Base-by-base conservation (phyloP, 495 filamentous ascomycete genomes). In the Pyrenula massariospora region DNA sequence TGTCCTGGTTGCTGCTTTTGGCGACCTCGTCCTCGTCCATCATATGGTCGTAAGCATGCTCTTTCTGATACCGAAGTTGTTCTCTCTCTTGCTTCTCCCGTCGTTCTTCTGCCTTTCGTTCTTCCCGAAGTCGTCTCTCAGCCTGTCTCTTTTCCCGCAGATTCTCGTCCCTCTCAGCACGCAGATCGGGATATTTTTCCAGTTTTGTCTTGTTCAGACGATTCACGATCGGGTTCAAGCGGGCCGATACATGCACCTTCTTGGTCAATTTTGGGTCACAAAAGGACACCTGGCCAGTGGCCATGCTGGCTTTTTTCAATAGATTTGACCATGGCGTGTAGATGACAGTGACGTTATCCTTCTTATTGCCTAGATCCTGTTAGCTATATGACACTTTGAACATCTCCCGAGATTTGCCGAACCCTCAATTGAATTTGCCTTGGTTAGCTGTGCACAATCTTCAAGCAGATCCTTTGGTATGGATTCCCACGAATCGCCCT, bases 311-410 rank as follows among this genome's bases (percentile, higher is more conserved):
- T 62, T 93, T 88, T 66, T 97, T 98, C 68, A 87, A 84, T 3
- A 98, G 84, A 65, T 98, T 98, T 48, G 89, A 87, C 94, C 94
- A 97, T 20, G 93, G 94, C 2, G 93, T 98, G 71, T 97, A 98
- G 62, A 98, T 91, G 56, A 98, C 72, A 15, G 88, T 94, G 58
- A 97, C 77, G 70, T 97, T 97, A 64, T 97, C 93, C 73, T 96
- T 96, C 72, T 98, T 98, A 73, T 97, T 98, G 57, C 93, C 86
- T 88, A 52, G 1, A 21, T 11, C 47, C 10, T 12, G 50, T 54
- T 12, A 52, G 50, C 42, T 19, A 48, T 11, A 19, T 48, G 42
- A 11, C 42, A 48, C 11, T 11, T 48, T 11, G 11, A 48, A 19
- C 42, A 11, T 48, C 11, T 11, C 42, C 11, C 19, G 42, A n/a